A percentile compares a stretch with the other conserved stretches of the same genome.
Evolutionary conservation across 164 flowering plant genomes (phyloP).

Genomic region (Sextonia rubra): DNA sequence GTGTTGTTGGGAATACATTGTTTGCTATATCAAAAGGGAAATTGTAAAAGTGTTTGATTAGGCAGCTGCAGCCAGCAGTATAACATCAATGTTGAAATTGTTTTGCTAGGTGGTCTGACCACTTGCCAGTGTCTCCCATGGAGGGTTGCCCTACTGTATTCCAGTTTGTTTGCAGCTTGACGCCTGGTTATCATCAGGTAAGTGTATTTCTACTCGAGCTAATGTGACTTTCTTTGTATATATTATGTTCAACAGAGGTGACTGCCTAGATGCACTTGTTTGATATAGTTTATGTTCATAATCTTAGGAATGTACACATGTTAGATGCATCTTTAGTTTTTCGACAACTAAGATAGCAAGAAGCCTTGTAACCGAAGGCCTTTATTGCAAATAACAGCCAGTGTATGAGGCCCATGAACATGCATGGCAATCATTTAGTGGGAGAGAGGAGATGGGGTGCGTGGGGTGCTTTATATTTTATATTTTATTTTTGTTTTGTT

Average conservation of each 20-base stretch:
- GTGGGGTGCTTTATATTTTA: no score
- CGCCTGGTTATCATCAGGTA: slow-evolving; percentile 38
- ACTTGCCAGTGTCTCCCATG: slow-evolving; percentile 24
- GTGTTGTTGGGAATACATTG: not conserved
- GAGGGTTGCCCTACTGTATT: slow-evolving; percentile 34
- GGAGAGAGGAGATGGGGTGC: no score
- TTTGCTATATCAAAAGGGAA: not conserved
- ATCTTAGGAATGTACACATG: not conserved
- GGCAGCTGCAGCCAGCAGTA: not conserved
- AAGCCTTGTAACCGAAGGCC: no score
- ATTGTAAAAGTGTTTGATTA: not conserved
- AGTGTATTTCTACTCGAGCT: not conserved
- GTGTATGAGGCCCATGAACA: no score
- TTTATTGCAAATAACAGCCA: no score
- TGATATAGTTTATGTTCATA: no score
- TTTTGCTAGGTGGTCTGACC: slow-evolving; percentile 32
- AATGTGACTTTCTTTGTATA: not conserved
- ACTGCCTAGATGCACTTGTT: not conserved
- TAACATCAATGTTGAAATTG: no score
- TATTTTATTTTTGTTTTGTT: no score
- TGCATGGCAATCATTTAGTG: no score
- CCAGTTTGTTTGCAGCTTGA: slow-evolving; percentile 25
- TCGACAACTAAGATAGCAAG: not conserved
- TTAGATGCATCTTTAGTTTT: not conserved
- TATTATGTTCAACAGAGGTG: not conserved